Conservation (phyloP, 306 rosid species). For the Fragaria ananassa region DNA sequence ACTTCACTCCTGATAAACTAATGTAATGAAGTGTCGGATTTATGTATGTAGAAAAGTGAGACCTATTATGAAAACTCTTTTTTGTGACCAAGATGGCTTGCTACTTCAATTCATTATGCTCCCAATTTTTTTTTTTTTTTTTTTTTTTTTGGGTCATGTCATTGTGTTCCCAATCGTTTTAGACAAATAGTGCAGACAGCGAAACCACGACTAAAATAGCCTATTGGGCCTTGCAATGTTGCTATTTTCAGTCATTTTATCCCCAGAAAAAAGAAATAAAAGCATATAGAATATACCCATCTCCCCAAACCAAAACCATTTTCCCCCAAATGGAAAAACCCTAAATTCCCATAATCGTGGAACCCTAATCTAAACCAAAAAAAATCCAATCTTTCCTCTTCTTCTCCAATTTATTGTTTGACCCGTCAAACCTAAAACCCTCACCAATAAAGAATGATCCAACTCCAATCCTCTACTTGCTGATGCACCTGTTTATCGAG, state of each 20-base stretch:
- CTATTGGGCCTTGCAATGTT: neutral
- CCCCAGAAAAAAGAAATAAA: neutral
- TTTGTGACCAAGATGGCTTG: too few species aligned
- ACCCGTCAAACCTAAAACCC: neutral
- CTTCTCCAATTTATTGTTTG: neutral
- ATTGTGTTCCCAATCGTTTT: too few species aligned
- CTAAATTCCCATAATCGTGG: neutral
- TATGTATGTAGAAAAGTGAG: too few species aligned
- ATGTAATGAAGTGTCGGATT: too few species aligned
- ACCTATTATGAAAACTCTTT: too few species aligned
- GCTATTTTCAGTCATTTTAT: neutral
- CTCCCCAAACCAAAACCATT: neutral
- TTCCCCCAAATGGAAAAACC: neutral
- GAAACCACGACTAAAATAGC: neutral
- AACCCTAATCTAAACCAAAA: neutral
- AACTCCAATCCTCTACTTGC: neutral
- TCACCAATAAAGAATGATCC: neutral
- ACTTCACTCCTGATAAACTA: too few species aligned
- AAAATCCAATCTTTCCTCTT: neutral
- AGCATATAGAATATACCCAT: neutral
- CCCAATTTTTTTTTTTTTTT: too few species aligned
- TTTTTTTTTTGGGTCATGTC: too few species aligned
- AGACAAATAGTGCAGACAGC: too few species aligned
- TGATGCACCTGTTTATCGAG: slow-evolving; percentile 21
- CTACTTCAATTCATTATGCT: too few species aligned